Base-by-base conservation (phyloP, 192 early-diverging fungal genomes). In the Podila minutissima region DNA sequence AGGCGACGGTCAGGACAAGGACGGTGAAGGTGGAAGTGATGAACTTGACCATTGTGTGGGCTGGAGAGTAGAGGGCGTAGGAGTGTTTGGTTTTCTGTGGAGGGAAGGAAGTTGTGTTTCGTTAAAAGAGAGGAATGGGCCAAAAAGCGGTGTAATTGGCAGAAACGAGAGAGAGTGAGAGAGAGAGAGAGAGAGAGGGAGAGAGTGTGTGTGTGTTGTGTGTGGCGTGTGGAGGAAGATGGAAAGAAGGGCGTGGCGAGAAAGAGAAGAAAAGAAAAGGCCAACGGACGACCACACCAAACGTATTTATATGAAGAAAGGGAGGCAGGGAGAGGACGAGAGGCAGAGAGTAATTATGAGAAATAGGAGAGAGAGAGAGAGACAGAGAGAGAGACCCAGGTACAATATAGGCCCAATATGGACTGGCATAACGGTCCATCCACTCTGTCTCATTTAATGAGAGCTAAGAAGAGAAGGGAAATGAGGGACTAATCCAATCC, bases 91-190 rank as follows among this genome's bases (percentile, higher is more conserved):
- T 26, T 26, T 32, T 24, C 48, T n/a, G 29, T 17, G 41, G 35
- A 29, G 51, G 24, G n/a, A 17, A 4, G 29, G 31, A 17, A 61
- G 31, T 65, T 10, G 4, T 46, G 53, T 26, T 49, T 81, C 77
- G 77, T 81, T 72, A 81, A 81, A 73, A 55, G 77, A 81, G 70
- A 79, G 76, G 76, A 72, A 72, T 62, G 76, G 66, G 66, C 66
- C 65, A 67, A 53, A 64, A 64, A 60, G 41, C 41, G 22, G 53
- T 55, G 53, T 55, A 55, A 26, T 55, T 55, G 20, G 24, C 24
- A 26, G n/a, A 9, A 55, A 55, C 1, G 53, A 24, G 22, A 26
- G 6, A 12, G 53, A n/a, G n/a, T n/a, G n/a, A n/a, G n/a, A n/a
- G n/a, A n/a, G n/a, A n/a, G n/a, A n/a, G n/a, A n/a, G n/a, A n/a